Base-by-base conservation (phyloP, 345 rosid species). In the Trapa bicornis region DNA sequence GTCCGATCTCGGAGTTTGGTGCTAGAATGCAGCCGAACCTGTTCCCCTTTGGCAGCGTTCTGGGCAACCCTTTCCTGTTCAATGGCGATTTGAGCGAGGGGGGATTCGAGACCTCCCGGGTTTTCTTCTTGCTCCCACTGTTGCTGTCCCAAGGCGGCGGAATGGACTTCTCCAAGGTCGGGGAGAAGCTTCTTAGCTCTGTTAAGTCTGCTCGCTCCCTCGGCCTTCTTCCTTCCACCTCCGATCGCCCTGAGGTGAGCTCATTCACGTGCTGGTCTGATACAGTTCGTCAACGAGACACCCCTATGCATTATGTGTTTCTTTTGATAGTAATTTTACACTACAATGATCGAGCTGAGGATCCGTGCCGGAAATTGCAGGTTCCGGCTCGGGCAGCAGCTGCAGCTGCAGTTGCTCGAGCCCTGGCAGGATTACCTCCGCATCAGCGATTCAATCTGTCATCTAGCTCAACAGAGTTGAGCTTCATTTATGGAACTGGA, bases 351-450 rank as follows among this genome's bases (percentile, higher is more conserved):
- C 45, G 33, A 32, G 63, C 12, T 35, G 5, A 10, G 15, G 63
- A 12, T 32, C 63, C 15, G 14, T 32, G 62, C 38, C 35, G 38
- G 67, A 45, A 65, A 58, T 66, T 77, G 64, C 73, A 95, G 99
- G 91, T 95, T 81, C 99, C 99, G 13, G 92, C 96, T 47, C 85
- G 96, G 77, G 97, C 96, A 62, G 91, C 90, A 0, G 99, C 99
- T 14, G 99, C 99, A 4, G 99, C 99, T 22, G 96, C 88, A 64
- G 96, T 94, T 74, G 97, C 99, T 45, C 93, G 96, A 75, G 96
- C 86, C 65, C 82, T 94, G 71, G 88, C 97, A 6, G 93, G 87
- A 65, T 73, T 94, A 70, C 96, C 93, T 70, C 79, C 92, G 64
- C 87, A 87, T 74, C 96, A 91, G 78, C 84, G 87, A 39, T 78